These are phyloP conservation scores for Micromonas commoda DNA, from an alignment of 139 green algal species.

Conservation along the genomic window DNA sequence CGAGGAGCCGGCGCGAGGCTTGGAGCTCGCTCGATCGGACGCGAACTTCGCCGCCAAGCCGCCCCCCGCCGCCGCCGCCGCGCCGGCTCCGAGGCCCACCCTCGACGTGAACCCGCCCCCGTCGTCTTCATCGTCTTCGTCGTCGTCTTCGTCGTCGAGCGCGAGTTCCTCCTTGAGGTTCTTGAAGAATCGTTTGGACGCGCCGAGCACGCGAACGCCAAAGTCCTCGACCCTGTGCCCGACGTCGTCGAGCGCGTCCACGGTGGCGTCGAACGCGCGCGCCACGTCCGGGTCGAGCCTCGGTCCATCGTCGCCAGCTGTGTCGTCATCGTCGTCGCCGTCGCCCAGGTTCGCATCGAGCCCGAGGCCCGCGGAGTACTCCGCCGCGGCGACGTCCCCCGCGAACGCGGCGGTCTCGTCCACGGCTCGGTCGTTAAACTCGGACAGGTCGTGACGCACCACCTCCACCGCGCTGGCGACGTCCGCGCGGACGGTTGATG, in stretches of 20 bases:
- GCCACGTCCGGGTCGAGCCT: neutral
- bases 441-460: neutral
- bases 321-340: neutral
- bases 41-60: neutral
- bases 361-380: neutral
- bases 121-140: slow-evolving; percentile 24
- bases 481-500: neutral
- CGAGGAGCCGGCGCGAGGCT: too few relatives aligned
- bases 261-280: neutral
- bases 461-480: neutral
- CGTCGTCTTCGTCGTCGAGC: slow-evolving; percentile 37
- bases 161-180: slow-evolving; percentile 40
- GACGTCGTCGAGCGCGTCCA: neutral
- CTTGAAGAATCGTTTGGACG: slow-evolving; percentile 55
- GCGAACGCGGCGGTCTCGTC: neutral
- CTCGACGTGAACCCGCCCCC: neutral
- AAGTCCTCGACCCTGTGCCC: neutral
- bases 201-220: slow-evolving; percentile 27
- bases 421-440: neutral
- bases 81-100: neutral
- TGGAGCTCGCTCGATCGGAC: too few relatives aligned
- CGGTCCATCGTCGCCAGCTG: neutral
- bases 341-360: neutral
- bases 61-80: neutral
- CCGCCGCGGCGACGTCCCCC: neutral